Percentiles rank a stretch among this genome's conserved stretches.
Conservation (phyloP, 2,329 filamentous ascomycete species). For the Verruconis gallopava region DNA sequence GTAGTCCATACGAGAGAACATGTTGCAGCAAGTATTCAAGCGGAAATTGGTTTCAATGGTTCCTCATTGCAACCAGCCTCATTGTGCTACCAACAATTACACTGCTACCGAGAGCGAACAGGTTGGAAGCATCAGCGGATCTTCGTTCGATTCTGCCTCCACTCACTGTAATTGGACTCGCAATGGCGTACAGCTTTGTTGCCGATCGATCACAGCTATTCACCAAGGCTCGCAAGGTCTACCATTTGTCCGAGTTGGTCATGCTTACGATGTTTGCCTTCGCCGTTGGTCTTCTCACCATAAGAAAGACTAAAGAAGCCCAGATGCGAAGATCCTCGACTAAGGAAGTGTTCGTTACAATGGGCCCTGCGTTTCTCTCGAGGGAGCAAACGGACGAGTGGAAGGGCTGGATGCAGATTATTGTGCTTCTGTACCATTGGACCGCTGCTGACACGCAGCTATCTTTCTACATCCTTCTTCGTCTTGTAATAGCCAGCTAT, state of each 20-base stretch:
- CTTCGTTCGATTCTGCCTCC: neutral
- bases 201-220: constrained; percentile 36
- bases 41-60: constrained; percentile 8
- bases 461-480: constrained; percentile 19
- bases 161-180: constrained; percentile 12
- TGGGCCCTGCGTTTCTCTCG: constrained; percentile 25
- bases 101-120: neutral
- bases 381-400: constrained; percentile 46
- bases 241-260: constrained; percentile 1
- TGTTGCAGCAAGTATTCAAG: constrained; percentile 37
- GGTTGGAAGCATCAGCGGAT: neutral
- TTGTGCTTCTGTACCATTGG: constrained; percentile 42
- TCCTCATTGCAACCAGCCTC: constrained; percentile 1
- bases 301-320: neutral
- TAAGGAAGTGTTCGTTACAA: neutral
- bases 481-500: constrained; percentile 41
- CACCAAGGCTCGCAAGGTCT: constrained; percentile 7
- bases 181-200: constrained; percentile 35
- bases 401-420: constrained; percentile 47
- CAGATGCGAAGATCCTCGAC: neutral
- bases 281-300: neutral
- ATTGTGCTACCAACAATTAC: neutral
- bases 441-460: constrained; percentile 33
- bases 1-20: constrained; percentile 35
- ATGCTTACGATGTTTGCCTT: constrained; percentile 2